A percentile compares a stretch with the other conserved stretches of the same genome.
phyloP scores from a whole-genome alignment of 2,329 filamentous ascomycete genomes.

The Ceratocystis papillata region DNA sequence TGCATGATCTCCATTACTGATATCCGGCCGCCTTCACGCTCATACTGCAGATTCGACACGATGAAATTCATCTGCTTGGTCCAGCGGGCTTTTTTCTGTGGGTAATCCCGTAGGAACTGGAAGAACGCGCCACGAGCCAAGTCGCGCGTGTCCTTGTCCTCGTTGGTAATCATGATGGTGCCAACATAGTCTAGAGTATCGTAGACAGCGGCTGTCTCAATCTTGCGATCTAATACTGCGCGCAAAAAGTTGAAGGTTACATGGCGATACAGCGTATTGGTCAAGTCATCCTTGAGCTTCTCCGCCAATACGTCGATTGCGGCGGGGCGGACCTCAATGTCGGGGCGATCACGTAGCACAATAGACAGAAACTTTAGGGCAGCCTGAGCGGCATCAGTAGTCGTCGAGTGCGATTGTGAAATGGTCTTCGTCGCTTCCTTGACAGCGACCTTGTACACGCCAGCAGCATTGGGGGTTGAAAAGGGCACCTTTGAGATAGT shows the following conservation, averaged over 20 bases:
- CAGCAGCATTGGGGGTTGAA: constrained; percentile 52
- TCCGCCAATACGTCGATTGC: constrained; percentile 73
- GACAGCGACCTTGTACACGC: constrained; percentile 63
- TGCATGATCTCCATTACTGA: constrained; percentile 90
- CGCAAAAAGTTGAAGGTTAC: constrained; percentile 91
- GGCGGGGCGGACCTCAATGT: constrained; percentile 65
- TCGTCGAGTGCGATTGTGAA: constrained; percentile 64
- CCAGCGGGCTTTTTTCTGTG: constrained; percentile 81
- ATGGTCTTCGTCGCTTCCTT: constrained; percentile 76
- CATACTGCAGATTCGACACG: constrained; percentile 81
- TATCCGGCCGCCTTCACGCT: constrained; percentile 74
- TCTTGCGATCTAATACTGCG: constrained; percentile 70
- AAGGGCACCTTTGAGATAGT: constrained; percentile 79
- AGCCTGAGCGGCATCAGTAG: constrained; percentile 74
- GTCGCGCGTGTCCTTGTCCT: constrained; percentile 78
- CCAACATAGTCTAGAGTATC: constrained; percentile 83
- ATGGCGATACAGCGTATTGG: constrained; percentile 83
- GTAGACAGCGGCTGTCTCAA: constrained; percentile 80
- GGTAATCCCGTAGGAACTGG: constrained; percentile 89
- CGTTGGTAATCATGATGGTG: constrained; percentile 90
- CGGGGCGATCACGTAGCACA: constrained; percentile 68
- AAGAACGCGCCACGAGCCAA: constrained; percentile 82
- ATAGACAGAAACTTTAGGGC: constrained; percentile 80
- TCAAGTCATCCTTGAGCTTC: constrained; percentile 76
- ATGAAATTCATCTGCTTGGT: constrained; percentile 81